Percentiles rank a stretch among this genome's conserved stretches.
Evolutionary conservation across 306 rosid genomes (phyloP).

Genomic region (peach (Prunus persica)): Prunus_persica_NCBIv2 NC_034009.1:2233501-2234000

Average conservation of each 20-base stretch:
- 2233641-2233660: slow-evolving; percentile 60
- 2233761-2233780: neutral
- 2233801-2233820: neutral
- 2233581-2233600: neutral
- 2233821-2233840: slow-evolving; percentile 4
- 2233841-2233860: neutral
- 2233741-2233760: slow-evolving; percentile 47
- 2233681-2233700: slow-evolving; percentile 77
- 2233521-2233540: neutral
- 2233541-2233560: neutral
- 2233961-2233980: neutral
- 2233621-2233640: slow-evolving; percentile 88
- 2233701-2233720: slow-evolving; percentile 60
- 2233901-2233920: neutral
- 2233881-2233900: neutral
- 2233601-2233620: slow-evolving; percentile 17
- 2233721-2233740: slow-evolving; percentile 71
- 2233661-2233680: slow-evolving; percentile 81
- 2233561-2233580: neutral
- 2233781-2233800: neutral
- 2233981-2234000: neutral
- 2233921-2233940: neutral
- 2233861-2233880: neutral
- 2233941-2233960: neutral
- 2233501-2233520: neutral